Conservation (phyloP, 73 alveolate species). For the Halteria grandinella region DNA sequence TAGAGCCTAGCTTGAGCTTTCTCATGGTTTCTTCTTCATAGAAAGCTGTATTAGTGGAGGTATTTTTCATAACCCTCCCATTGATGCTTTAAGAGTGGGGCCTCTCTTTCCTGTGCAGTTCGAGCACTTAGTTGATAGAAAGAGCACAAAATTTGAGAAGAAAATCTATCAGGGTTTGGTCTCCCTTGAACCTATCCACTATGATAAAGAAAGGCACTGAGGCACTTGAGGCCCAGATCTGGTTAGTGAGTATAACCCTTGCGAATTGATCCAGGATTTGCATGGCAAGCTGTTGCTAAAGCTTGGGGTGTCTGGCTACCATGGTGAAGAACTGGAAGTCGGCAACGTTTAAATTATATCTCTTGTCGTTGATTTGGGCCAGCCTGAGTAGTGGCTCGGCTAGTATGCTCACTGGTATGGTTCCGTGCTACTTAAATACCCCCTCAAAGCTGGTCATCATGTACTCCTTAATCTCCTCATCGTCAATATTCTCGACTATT, state of each 20-base stretch:
- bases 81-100: neutral
- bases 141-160: constrained; percentile 31
- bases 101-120: constrained; percentile 12
- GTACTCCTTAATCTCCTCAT: constrained; percentile 78
- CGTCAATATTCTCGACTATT: constrained; percentile 74
- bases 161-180: constrained; percentile 40
- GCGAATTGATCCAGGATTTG: constrained; percentile 53
- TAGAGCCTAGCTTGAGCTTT: constrained; percentile 5
- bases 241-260: constrained; percentile 18
- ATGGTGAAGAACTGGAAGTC: constrained; percentile 72
- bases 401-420: constrained; percentile 87
- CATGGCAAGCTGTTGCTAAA: constrained; percentile 5
- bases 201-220: constrained; percentile 36
- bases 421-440: constrained; percentile 63
- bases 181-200: constrained; percentile 30
- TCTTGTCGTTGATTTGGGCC: constrained; percentile 74
- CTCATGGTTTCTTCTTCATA: constrained; percentile 31
- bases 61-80: neutral
- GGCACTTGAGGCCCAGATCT: constrained; percentile 27
- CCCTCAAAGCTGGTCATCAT: constrained; percentile 66
- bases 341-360: constrained; percentile 71
- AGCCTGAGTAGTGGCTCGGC: constrained; percentile 84
- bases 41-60: neutral
- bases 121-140: constrained; percentile 31
- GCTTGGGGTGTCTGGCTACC: constrained; percentile 70